These are phyloP conservation scores for Phytophthora fragariae DNA, from an alignment of 352 stramenopile genomes.

Conservation along the genomic window DNA sequence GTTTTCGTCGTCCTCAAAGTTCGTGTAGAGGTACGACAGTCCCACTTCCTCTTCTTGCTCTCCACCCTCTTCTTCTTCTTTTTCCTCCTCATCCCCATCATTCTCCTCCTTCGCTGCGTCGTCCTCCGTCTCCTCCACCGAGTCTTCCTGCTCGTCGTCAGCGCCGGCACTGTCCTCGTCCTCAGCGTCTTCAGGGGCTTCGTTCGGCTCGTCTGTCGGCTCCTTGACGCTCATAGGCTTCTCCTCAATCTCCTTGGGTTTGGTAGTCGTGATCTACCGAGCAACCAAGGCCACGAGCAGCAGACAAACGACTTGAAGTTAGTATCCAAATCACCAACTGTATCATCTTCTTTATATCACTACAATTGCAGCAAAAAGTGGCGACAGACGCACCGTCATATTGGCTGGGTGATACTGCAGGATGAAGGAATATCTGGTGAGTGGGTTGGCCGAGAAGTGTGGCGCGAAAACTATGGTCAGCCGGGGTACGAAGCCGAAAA, in stretches of 20 bases:
- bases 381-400: constrained; percentile 36
- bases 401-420: constrained; percentile 1
- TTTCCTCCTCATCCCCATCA: constrained; percentile 33
- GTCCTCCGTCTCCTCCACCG: constrained; percentile 40
- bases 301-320: constrained; percentile 21
- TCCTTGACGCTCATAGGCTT: constrained; percentile 28
- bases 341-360: neutral
- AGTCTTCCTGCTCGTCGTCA: constrained; percentile 51
- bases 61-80: constrained; percentile 27
- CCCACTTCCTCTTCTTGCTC: constrained; percentile 58
- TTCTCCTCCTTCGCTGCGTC: constrained; percentile 44
- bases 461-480: neutral
- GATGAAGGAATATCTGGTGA: neutral
- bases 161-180: constrained; percentile 37
- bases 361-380: neutral
- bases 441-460: constrained; percentile 3
- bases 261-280: constrained; percentile 30
- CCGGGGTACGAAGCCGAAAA: neutral
- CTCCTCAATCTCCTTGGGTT: constrained; percentile 15
- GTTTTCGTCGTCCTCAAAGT: constrained; percentile 63
- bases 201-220: constrained; percentile 26
- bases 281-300: constrained; percentile 11
- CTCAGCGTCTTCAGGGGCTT: constrained; percentile 26
- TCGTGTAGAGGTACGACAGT: constrained; percentile 73
- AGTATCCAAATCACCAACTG: constrained; percentile 21